Evolutionary conservation across 1,139 yeast genomes (phyloP).

Genomic region (Lipomyces yarrowii): DNA sequence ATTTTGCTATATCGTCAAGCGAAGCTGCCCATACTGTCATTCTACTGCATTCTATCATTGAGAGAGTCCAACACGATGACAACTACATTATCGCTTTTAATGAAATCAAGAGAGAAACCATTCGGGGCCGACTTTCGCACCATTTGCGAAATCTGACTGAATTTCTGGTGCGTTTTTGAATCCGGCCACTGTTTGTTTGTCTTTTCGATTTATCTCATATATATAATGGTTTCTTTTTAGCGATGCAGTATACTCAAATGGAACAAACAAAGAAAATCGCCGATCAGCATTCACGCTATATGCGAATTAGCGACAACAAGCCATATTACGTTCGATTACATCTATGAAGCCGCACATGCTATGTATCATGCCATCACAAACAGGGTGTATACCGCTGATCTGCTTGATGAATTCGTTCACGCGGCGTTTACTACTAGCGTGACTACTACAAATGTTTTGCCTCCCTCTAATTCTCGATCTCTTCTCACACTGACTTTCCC

Average conservation of each 20-base stretch:
- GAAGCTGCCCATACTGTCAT: constrained; percentile 15
- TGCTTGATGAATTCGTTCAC: constrained; percentile 2
- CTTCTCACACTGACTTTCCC: background rate
- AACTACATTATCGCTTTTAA: constrained; percentile 11
- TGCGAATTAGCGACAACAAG: background rate
- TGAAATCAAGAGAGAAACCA: background rate
- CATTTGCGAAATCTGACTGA: constrained; percentile 6
- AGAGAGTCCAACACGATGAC: constrained; percentile 10
- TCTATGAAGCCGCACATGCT: constrained; percentile 14
- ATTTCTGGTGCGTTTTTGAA: constrained; percentile 7
- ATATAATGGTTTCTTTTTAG: background rate
- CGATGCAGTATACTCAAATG: background rate
- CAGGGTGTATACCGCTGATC: background rate
- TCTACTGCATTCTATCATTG: constrained; percentile 9
- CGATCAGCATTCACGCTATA: background rate
- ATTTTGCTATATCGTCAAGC: constrained; percentile 5
- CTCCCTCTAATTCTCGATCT: background rate
- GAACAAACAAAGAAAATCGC: background rate
- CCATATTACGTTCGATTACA: constrained; percentile 2
- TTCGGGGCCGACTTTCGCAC: background rate
- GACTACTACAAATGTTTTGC: background rate
- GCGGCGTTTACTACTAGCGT: background rate
- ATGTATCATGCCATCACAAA: constrained; percentile 7
- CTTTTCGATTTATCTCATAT: background rate
- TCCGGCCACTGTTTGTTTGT: background rate